phyloP scores from a whole-genome alignment of 768 basidiomycete species.

The Rhizopogon vulgaris region DNA sequence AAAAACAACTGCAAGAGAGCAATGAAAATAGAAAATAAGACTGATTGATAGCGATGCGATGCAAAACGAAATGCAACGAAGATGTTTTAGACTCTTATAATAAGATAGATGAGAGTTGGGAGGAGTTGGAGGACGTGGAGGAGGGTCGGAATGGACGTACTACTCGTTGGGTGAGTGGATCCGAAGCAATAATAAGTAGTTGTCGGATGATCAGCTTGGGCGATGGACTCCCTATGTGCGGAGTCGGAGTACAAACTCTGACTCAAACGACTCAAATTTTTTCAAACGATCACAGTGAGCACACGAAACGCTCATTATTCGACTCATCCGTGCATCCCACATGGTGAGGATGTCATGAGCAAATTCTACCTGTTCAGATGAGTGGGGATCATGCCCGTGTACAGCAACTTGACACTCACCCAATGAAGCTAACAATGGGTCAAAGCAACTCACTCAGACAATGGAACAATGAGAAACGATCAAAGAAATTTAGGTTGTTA shows the following conservation, averaged over 20 bases:
- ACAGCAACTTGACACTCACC: background rate
- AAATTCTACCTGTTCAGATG: background rate
- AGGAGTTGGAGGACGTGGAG: constrained; percentile 4
- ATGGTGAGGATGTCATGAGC: background rate
- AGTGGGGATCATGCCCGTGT: too few relatives aligned
- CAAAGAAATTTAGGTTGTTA: too few relatives aligned
- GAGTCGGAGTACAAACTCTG: background rate
- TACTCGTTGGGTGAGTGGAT: constrained; percentile 10
- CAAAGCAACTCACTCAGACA: background rate
- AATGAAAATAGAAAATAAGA: constrained; percentile 15
- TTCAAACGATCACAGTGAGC: background rate
- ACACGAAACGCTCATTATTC: constrained; percentile 1
- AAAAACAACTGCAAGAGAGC: constrained; percentile 24
- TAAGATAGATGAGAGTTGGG: constrained; percentile 20
- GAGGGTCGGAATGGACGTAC: background rate
- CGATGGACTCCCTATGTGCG: background rate
- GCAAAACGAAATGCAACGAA: constrained; percentile 21
- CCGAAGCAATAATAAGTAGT: constrained; percentile 20
- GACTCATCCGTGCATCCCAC: background rate
- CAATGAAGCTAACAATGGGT: constrained; percentile 2
- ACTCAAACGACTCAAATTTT: background rate
- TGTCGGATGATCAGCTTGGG: constrained; percentile 21
- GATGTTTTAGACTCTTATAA: constrained; percentile 21
- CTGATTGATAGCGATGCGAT: constrained; percentile 29
- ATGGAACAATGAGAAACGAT: background rate